Percentiles rank a stretch among this genome's conserved stretches.
Evolutionary conservation across 225 moss, liverwort and hornwort genomes (phyloP).

Genomic region (Thuidium tamariscinum): DNA sequence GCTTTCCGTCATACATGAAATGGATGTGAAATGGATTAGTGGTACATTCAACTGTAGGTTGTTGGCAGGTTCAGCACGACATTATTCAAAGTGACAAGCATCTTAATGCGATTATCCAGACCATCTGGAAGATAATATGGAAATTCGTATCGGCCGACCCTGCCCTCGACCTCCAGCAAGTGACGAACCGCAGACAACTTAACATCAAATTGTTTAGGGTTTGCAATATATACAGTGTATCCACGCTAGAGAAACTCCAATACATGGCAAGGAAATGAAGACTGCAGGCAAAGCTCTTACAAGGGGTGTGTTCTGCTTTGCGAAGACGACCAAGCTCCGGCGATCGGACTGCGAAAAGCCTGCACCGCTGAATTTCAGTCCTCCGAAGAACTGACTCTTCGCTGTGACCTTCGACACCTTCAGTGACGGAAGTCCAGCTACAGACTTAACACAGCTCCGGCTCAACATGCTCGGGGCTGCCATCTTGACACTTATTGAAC

Average conservation of each 20-base stretch:
- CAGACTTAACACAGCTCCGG: background rate
- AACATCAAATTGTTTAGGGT: background rate
- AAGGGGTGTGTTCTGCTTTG: conserved; percentile 16
- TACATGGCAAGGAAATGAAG: background rate
- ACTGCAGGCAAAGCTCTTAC: background rate
- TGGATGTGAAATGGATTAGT: background rate
- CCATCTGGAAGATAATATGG: background rate
- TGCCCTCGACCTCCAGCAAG: background rate
- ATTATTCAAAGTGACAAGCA: background rate
- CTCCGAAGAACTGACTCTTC: background rate
- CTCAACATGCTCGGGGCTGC: conserved; percentile 25
- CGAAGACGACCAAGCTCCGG: conserved; percentile 8
- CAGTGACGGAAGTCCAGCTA: conserved; percentile 13
- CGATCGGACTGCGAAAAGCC: background rate
- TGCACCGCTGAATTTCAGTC: background rate
- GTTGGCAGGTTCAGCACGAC: background rate
- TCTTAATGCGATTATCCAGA: background rate
- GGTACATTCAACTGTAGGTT: background rate
- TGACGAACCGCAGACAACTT: too few relatives aligned
- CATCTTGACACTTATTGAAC: background rate
- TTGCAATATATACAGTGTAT: background rate
- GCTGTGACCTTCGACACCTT: background rate
- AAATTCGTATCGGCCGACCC: background rate
- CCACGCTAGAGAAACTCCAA: background rate
- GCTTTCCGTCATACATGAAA: background rate